Base-by-base conservation (phyloP, 2,329 filamentous ascomycete species). In the Colletotrichum salicis region DNA sequence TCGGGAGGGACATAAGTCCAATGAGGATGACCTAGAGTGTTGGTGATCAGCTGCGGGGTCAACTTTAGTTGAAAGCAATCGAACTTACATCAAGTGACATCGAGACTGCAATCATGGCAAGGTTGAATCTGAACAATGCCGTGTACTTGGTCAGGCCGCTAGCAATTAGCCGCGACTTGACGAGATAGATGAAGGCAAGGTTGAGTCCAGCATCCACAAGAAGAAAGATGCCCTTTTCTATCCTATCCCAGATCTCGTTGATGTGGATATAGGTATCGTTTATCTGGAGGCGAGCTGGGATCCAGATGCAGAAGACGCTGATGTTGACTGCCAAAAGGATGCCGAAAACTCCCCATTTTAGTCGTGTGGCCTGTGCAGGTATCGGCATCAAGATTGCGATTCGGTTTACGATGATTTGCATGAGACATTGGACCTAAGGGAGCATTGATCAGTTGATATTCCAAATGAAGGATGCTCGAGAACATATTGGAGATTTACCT, bases 361-460 rank as follows among this genome's bases (percentile, higher is more conserved):
- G 74, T 15, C 77, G 78, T 2, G 73, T 67, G 4, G 82, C 80
- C 6, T 81, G 81, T 1, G 72, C 77, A 4, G 78, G 80, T 58
- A 84, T 78, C 19, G 82, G 79, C 27, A 85, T 81, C 54, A 87
- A 81, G 35, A 87, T 80, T 1, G 83, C 79, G 29, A 87, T 83
- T 45, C 86, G 83, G 72, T 87, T 88, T 75, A 87, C 83, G 75
- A 87, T 87, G 67, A 87, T 87, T 76, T 87, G 85, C 78, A 86
- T 83, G 1, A 87, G 78, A 29, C 85, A 80, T 61, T 79, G 77
- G 3, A 79, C 75, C 73, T 87, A 84, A 11, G 10, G 12, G 19
- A 3, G 5, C 10, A 7, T 2, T 7, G 33, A n/a, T 62, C 19
- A 52, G 45, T 6, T 19, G 1, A 19, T 2, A 19, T 27, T n/a